Evolutionary conservation across 441 rosid genomes (phyloP).

Genomic region (Bruguiera hainesii): DNA sequence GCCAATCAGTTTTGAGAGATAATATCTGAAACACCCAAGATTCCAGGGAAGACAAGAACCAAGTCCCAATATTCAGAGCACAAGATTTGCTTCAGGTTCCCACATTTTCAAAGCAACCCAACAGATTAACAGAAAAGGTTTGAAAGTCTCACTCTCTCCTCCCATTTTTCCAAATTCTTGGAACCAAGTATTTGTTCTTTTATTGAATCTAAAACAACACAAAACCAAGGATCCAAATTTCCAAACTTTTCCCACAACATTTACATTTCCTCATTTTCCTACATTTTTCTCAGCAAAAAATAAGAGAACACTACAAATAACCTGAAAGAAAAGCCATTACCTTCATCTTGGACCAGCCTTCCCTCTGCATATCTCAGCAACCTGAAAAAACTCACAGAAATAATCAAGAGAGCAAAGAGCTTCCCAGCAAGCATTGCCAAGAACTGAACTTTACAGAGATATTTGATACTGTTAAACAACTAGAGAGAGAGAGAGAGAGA

Average conservation of each 20-base stretch:
- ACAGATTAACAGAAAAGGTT: slow-evolving; percentile 6
- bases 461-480: no score
- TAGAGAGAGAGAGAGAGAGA: no score
- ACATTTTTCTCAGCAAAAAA: slow-evolving; percentile 15
- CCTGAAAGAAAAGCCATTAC: slow-evolving; percentile 22
- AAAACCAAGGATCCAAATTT: neutral
- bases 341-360: slow-evolving; percentile 59
- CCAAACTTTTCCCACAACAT: neutral
- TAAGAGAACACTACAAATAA: neutral
- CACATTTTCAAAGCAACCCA: slow-evolving; percentile 16
- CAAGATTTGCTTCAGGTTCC: slow-evolving; percentile 4
- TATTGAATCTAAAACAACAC: neutral
- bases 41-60: neutral
- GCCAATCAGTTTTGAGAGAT: neutral
- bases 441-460: neutral
- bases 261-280: slow-evolving; percentile 7
- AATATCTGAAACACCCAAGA: neutral
- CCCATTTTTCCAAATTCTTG: neutral
- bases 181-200: neutral
- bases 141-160: neutral
- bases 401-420: slow-evolving; percentile 32
- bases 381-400: slow-evolving; percentile 42
- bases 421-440: slow-evolving; percentile 30
- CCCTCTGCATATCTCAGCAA: slow-evolving; percentile 36
- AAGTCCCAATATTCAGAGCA: slow-evolving; percentile 1